Conservation (phyloP, 73 alveolate species). For the Uronychia setigera region DNA sequence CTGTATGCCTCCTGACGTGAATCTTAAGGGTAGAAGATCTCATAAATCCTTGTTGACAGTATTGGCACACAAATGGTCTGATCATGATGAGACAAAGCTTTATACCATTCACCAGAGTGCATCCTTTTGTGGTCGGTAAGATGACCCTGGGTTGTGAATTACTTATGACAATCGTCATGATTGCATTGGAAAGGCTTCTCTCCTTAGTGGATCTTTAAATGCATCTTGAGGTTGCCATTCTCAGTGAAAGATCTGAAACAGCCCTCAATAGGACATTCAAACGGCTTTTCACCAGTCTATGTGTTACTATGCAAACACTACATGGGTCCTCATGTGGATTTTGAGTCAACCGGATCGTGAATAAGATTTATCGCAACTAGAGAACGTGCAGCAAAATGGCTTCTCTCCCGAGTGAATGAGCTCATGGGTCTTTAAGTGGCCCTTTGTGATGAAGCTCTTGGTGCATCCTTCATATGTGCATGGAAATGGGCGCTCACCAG, state of each 20-base stretch:
- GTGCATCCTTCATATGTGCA: slow-evolving; percentile 35
- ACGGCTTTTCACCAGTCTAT: slow-evolving; percentile 64
- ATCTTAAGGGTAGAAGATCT: slow-evolving; percentile 84
- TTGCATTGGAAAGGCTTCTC: slow-evolving; percentile 80
- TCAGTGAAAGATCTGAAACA: slow-evolving; percentile 68
- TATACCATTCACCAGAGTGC: slow-evolving; percentile 54
- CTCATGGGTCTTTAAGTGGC: slow-evolving; percentile 39
- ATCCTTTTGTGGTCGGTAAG: slow-evolving; percentile 47
- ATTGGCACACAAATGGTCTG: slow-evolving; percentile 70
- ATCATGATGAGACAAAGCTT: not conserved
- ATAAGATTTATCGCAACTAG: slow-evolving; percentile 33
- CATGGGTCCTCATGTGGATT: slow-evolving; percentile 53
- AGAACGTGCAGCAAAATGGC: slow-evolving; percentile 17
- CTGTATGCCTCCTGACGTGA: slow-evolving; percentile 84
- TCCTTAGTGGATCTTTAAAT: slow-evolving; percentile 78
- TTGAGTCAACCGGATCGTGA: slow-evolving; percentile 15
- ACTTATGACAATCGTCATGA: slow-evolving; percentile 57
- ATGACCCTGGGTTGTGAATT: slow-evolving; percentile 60
- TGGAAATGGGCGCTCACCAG: slow-evolving; percentile 46
- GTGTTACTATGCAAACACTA: slow-evolving; percentile 26
- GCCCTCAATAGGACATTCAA: slow-evolving; percentile 44
- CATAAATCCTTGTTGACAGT: slow-evolving; percentile 75
- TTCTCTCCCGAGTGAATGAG: slow-evolving; percentile 27
- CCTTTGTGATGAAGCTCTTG: slow-evolving; percentile 45
- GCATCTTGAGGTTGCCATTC: slow-evolving; percentile 74